Conservation (phyloP, 2,329 filamentous ascomycete species). For the Nannizzia gypsea region DNA sequence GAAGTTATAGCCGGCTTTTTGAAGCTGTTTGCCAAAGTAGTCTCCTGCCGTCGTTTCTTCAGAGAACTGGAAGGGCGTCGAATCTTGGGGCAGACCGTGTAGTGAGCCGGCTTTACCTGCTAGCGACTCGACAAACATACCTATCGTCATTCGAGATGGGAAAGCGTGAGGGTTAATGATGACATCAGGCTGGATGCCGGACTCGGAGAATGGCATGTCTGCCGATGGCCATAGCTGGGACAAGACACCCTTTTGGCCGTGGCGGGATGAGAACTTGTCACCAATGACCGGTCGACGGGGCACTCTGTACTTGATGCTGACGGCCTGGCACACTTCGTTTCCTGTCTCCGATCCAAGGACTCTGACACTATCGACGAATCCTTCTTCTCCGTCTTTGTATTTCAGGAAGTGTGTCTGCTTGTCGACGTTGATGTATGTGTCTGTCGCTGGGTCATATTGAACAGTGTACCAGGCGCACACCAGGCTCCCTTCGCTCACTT, state of each 20-base stretch:
- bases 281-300: conserved; percentile 86
- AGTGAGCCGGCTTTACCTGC: conserved; percentile 90
- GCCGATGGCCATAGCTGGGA: conserved; percentile 90
- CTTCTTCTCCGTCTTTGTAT: conserved; percentile 85
- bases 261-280: conserved; percentile 97
- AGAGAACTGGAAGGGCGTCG: conserved; percentile 87
- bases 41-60: conserved; percentile 86
- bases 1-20: conserved; percentile 93
- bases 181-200: conserved; percentile 88
- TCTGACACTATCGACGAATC: conserved; percentile 85
- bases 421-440: conserved; percentile 72
- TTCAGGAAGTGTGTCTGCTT: conserved; percentile 77
- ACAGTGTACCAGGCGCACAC: conserved; percentile 87
- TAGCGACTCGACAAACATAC: conserved; percentile 96
- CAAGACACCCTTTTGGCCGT: conserved; percentile 94
- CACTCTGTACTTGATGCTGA: conserved; percentile 87
- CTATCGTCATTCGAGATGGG: conserved; percentile 98
- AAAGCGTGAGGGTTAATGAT: conserved; percentile 99
- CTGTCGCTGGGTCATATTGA: conserved; percentile 56
- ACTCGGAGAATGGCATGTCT: conserved; percentile 95
- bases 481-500: conserved; percentile 68
- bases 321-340: conserved; percentile 68
- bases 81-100: conserved; percentile 92
- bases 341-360: conserved; percentile 77
- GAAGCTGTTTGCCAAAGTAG: conserved; percentile 91